Conservation (phyloP, 2,329 filamentous ascomycete species). For the Thielaviopsis cerberus region DNA sequence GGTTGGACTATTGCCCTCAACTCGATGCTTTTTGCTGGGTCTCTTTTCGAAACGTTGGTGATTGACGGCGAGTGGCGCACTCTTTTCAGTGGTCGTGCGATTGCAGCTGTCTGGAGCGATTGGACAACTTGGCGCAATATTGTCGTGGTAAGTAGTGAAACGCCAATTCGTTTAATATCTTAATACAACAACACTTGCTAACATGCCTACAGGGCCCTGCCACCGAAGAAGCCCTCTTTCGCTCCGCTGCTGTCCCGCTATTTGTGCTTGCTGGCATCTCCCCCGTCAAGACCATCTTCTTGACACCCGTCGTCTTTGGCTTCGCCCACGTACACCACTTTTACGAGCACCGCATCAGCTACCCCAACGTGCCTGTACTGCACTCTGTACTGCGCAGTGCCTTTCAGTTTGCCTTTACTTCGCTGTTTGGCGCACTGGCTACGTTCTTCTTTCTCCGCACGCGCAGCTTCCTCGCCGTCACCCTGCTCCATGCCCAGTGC, state of each 20-base stretch:
- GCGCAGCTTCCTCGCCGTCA: constrained; percentile 58
- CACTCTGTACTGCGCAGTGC: constrained; percentile 51
- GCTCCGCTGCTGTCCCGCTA: constrained; percentile 66
- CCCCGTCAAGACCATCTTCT: constrained; percentile 46
- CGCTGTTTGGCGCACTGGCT: constrained; percentile 81
- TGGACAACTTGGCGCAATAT: constrained; percentile 78
- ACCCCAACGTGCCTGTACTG: constrained; percentile 47
- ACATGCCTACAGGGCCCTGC: constrained; percentile 39
- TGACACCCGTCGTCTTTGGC: constrained; percentile 77
- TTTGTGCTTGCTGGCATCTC: constrained; percentile 52
- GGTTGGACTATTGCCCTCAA: constrained; percentile 50
- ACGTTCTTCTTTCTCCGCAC: constrained; percentile 78
- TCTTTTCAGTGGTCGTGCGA: constrained; percentile 38
- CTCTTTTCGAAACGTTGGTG: constrained; percentile 61
- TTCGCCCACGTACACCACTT: constrained; percentile 90
- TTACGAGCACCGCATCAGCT: constrained; percentile 75
- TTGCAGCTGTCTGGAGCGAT: constrained; percentile 44
- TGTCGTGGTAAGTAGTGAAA: constrained; percentile 47
- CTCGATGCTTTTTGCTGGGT: constrained; percentile 61
- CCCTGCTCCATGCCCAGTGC: constrained; percentile 70
- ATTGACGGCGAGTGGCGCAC: constrained; percentile 52
- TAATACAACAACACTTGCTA: constrained; percentile 2
- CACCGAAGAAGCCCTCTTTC: constrained; percentile 87
- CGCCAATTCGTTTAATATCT: neutral
- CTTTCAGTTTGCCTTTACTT: constrained; percentile 79